phyloP scores from a whole-genome alignment of 139 green algal species.

The Yamagishiella unicocca region DNA sequence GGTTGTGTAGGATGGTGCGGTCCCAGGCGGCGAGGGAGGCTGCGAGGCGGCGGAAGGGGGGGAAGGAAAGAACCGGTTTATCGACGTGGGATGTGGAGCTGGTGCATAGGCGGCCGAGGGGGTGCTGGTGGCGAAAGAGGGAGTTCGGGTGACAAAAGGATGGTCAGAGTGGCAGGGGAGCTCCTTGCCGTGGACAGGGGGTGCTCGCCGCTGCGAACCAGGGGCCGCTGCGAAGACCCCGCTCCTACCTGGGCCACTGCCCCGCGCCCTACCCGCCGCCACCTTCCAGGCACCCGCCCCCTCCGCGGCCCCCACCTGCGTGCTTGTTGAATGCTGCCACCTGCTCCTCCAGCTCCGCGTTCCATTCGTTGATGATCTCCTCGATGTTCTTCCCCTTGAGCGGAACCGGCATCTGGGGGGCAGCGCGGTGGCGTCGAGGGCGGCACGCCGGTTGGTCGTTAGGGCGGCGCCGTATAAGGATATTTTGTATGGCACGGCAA shows the following conservation, averaged over 20 bases:
- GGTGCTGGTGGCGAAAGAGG: no score
- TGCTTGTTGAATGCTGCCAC: slow-evolving; percentile 84
- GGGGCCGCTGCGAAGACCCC: no score
- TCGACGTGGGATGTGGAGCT: no score
- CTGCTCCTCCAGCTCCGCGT: slow-evolving; percentile 86
- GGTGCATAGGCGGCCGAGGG: no score
- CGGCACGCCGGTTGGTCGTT: no score
- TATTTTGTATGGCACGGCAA: no score
- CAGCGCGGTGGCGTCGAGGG: no score
- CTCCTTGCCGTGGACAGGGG: neutral
- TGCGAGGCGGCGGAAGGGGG: slow-evolving; percentile 7
- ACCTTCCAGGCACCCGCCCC: neutral
- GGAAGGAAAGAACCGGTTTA: no score
- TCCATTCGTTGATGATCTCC: slow-evolving; percentile 67
- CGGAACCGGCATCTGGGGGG: slow-evolving; percentile 24
- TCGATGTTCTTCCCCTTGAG: slow-evolving; percentile 47
- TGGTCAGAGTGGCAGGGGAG: no score
- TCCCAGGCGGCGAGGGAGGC: slow-evolving; percentile 87
- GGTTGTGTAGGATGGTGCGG: slow-evolving; percentile 84
- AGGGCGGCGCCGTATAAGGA: no score
- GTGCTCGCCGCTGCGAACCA: neutral
- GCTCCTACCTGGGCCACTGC: no score
- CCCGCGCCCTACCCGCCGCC: neutral
- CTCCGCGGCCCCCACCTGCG: slow-evolving; percentile 54
- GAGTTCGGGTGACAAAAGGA: no score